Base-by-base conservation (phyloP, 768 basidiomycete species). In the Mycena leptocephala region DNA sequence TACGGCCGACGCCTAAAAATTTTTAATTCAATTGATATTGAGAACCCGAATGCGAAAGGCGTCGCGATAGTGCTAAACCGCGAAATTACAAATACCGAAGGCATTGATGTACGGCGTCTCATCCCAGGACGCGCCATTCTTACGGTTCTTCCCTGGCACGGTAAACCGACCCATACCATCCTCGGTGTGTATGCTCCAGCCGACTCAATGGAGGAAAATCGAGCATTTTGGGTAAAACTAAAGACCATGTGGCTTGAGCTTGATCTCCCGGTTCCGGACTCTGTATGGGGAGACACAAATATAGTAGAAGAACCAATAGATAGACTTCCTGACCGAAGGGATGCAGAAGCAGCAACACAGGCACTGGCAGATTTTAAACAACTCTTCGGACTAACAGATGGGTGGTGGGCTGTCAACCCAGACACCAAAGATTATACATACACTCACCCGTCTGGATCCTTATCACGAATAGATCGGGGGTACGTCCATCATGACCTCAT, bases 111-210 rank as follows among this genome's bases (percentile, higher is more conserved):
- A 1, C 35, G 20, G 11, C 4, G 28, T 3, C 26, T 72, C 1
- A 65, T 64, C 14, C 61, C 61, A 13, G 75, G 78, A 0, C 13
- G 64, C n/a, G 79, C 79, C 0, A 37, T 79, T 3, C 64, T 74
- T 0, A 11, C 46, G 5, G 28, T 18, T 8, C 24, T 75, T 28
- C 78, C 75, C 3, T 76, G 78, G 72, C 68, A 79, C 33, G 35
- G 33, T 0, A 43, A 33, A 9, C 56, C 69, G 4, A 63, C 72
- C 2, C 43, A 72, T 0, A 72, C 68, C 0, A 30, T 80, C 0
- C 74, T 83, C 1, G 80, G 69, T 1, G 28, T 80, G 0, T 82
- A 83, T 9, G 79, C 83, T 1, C 83, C 80, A 0, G 80, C 79
- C 2, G 56, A 78, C 0, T 35, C 22, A 1, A 37, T 11, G 13